A percentile compares a stretch with the other conserved stretches of the same genome.
Conservation (phyloP, 768 basidiomycete species). For the Leccinum truebloodii region DNA sequence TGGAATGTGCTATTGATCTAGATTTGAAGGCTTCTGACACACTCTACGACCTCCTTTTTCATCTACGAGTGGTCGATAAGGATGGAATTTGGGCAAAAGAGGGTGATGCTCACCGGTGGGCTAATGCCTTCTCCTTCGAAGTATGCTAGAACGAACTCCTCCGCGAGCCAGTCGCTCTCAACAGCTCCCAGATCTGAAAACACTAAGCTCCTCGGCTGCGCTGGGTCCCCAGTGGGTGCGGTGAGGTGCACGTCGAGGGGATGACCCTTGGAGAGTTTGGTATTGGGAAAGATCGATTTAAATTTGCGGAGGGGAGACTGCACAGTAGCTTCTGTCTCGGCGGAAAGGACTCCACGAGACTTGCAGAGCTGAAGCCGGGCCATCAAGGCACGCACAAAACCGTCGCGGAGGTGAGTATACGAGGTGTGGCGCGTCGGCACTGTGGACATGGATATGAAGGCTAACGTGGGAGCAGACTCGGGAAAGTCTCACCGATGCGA, state of each 20-base stretch:
- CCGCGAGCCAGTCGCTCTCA: constrained; percentile 73
- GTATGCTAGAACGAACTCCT: constrained; percentile 71
- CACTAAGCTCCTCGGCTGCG: constrained; percentile 53
- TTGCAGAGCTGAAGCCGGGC: constrained; percentile 54
- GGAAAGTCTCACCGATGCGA: constrained; percentile 59
- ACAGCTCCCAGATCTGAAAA: constrained; percentile 74
- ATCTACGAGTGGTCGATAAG: constrained; percentile 23
- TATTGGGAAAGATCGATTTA: constrained; percentile 74
- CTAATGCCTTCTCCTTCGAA: constrained; percentile 72
- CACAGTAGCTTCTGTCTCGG: constrained; percentile 56
- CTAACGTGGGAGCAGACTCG: background rate
- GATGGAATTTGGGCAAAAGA: background rate
- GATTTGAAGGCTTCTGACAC: constrained; percentile 20
- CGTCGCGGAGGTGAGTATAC: constrained; percentile 80
- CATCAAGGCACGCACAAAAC: constrained; percentile 75
- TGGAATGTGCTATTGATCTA: constrained; percentile 8
- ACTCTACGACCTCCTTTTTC: constrained; percentile 29
- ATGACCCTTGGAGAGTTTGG: constrained; percentile 62
- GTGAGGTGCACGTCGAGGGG: constrained; percentile 71
- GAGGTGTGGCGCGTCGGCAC: constrained; percentile 82
- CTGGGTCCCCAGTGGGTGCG: constrained; percentile 47
- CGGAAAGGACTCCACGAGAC: constrained; percentile 52
- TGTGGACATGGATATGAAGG: constrained; percentile 26
- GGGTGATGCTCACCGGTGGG: constrained; percentile 54
- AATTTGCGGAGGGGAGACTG: constrained; percentile 69